Base-by-base conservation (phyloP, 345 rosid species). In the Eucalyptus microcorys region DNA sequence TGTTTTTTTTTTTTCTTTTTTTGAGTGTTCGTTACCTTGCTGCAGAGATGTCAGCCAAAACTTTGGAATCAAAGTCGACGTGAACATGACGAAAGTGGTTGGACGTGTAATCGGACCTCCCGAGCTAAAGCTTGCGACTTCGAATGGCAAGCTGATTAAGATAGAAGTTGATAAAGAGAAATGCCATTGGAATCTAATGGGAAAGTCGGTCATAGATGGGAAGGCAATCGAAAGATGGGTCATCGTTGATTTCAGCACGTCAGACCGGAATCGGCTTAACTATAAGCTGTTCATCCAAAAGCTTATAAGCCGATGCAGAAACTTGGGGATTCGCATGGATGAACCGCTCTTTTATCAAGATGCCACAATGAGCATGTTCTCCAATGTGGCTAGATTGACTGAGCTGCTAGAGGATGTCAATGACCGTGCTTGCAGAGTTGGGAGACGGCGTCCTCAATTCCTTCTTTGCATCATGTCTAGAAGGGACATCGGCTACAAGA, bases 81-180 rank as follows among this genome's bases (percentile, higher is more conserved):
- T 86, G 80, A 91, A 85, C 86, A 96, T 97, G 99, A 92, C 99
- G 57, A 85, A 86, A 50, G 97, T 97, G 45, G 64, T 3, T 1
- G 97, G 97, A 80, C 99, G 96, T 80, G 96, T 97, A 17, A 93
- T 96, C 81, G 91, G 91, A 87, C 96, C 99, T 49, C 99, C 99
- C 9, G 89, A 91, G 85, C 88, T 96, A 92, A 97, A 93, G 91
- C 55, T 96, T 34, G 86, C 90, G 12, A 91, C 89, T 47, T 86
- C 66, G 1, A 87, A 88, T 49, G 97, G 97, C n/a, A 87, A 80
- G 52, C 71, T 89, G 87, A 85, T 90, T 17, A 90, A 89, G 52
- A 55, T 95, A 64, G 86, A 90, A 52, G 98, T 96, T 76, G 97
- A 96, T 87, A 52, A 91, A 93, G 61, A 94, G 91, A 61, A 10